phyloP scores from a whole-genome alignment of 2,329 filamentous ascomycete species.

The Polychaeton citri region DNA sequence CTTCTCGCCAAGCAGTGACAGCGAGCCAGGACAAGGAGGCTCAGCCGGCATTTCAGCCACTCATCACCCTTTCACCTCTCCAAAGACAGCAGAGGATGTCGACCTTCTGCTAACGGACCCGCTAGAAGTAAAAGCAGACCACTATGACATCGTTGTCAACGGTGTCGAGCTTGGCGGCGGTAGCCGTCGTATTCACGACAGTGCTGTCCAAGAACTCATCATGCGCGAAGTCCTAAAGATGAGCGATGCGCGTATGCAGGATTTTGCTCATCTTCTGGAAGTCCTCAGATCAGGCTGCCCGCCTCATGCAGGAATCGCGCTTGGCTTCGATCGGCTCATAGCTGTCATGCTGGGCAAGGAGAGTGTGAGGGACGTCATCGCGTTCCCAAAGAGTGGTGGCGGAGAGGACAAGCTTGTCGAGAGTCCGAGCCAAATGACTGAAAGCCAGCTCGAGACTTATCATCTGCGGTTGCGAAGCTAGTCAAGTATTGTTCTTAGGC shows the following conservation, averaged over 20 bases:
- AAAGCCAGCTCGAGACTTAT: conserved; percentile 47
- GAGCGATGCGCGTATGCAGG: conserved; percentile 53
- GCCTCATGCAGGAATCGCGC: conserved; percentile 82
- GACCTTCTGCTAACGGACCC: conserved; percentile 62
- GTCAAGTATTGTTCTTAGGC: too few relatives aligned
- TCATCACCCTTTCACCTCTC: conserved; percentile 93
- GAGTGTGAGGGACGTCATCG: conserved; percentile 84
- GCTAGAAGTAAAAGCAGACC: conserved; percentile 61
- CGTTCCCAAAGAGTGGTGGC: conserved; percentile 86
- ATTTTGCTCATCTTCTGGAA: conserved; percentile 75
- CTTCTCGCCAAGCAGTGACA: conserved; percentile 59
- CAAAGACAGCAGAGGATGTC: conserved; percentile 57
- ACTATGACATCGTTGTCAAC: conserved; percentile 94
- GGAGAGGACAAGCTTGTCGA: conserved; percentile 76
- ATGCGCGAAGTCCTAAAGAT: conserved; percentile 75
- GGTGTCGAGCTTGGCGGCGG: conserved; percentile 90
- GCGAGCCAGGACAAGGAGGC: conserved; percentile 68
- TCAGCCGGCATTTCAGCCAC: conserved; percentile 69
- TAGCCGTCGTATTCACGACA: conserved; percentile 79
- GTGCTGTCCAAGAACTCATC: conserved; percentile 69
- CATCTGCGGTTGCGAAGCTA: conserved; percentile 33
- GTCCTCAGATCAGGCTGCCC: conserved; percentile 78
- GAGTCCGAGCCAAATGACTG: conserved; percentile 57
- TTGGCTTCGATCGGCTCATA: conserved; percentile 81
- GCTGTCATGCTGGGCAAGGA: conserved; percentile 64